A percentile compares a stretch with the other conserved stretches of the same genome.
These are phyloP conservation scores for Clitoria ternatea DNA, from an alignment of 306 rosid genomes.

Conservation along the genomic window DNA sequence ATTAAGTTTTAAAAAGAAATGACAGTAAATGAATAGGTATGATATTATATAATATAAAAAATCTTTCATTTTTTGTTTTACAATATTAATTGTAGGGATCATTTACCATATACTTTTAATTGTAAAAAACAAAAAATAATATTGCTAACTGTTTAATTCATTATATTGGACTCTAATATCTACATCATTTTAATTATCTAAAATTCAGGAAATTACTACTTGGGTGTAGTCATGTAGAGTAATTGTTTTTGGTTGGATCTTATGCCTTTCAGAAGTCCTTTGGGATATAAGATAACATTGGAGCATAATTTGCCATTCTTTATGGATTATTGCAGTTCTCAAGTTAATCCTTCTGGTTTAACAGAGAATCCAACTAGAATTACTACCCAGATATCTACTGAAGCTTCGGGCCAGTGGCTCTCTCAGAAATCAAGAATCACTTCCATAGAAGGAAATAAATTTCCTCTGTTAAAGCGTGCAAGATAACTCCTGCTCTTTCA, in stretches of 20 bases:
- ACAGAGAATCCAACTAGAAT: conserved; percentile 33
- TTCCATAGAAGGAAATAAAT: conserved; percentile 47
- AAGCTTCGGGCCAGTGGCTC: conserved; percentile 34
- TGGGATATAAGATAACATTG: conserved; percentile 9
- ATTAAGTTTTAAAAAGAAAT: no score
- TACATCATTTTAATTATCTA: neutral
- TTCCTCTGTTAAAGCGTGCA: conserved; percentile 37
- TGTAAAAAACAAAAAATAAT: neutral
- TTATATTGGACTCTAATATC: neutral
- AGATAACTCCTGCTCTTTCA: conserved; percentile 44
- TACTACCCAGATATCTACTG: conserved; percentile 30
- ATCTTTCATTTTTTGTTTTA: no score
- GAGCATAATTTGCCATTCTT: conserved; percentile 4
- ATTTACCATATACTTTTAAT: neutral
- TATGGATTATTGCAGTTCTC: conserved; percentile 43
- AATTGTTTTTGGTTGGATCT: neutral
- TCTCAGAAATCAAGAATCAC: conserved; percentile 34
- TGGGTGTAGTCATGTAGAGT: neutral
- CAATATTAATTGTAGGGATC: no score
- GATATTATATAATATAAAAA: no score
- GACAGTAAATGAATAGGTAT: no score
- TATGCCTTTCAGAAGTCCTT: conserved; percentile 9
- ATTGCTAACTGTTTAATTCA: neutral
- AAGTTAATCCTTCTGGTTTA: conserved; percentile 39
- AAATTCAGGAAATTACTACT: conserved; percentile 20